Percentiles rank a stretch among this genome's conserved stretches.
phyloP scores from a whole-genome alignment of 2,329 filamentous ascomycete genomes.

The Arthroderma sp. region DNA sequence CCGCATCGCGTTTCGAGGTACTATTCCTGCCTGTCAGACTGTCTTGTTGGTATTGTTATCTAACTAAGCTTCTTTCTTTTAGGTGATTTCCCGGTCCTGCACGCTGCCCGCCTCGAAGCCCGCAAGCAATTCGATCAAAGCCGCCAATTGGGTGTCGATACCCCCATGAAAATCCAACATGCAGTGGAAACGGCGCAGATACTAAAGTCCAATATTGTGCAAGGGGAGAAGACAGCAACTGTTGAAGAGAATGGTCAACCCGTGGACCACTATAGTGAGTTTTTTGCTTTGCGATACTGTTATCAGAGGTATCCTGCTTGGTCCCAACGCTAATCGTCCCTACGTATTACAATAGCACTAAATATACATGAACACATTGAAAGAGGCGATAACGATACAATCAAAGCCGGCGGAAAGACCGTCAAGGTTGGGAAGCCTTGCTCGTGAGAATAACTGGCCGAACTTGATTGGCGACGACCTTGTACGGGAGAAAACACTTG shows the following conservation, averaged over 20 bases:
- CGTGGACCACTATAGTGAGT: slow-evolving; percentile 26
- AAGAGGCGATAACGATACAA: slow-evolving; percentile 80
- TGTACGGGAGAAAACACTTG: too few relatives aligned
- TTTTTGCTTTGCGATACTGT: neutral
- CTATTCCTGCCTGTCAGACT: neutral
- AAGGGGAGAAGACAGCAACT: slow-evolving; percentile 49
- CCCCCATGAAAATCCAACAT: slow-evolving; percentile 55
- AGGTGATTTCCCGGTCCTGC: slow-evolving; percentile 60
- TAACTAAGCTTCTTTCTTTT: neutral
- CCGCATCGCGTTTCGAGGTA: slow-evolving; percentile 62
- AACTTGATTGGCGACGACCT: too few relatives aligned
- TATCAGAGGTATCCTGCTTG: slow-evolving; percentile 5
- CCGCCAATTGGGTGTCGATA: slow-evolving; percentile 45
- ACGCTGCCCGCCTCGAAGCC: slow-evolving; percentile 58
- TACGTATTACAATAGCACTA: slow-evolving; percentile 45
- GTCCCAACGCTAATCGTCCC: neutral
- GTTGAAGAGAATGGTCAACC: slow-evolving; percentile 18
- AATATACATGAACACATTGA: slow-evolving; percentile 86
- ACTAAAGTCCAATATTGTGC: slow-evolving; percentile 72
- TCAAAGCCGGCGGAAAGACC: slow-evolving; percentile 46
- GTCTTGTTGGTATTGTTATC: slow-evolving; percentile 7
- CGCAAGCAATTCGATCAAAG: slow-evolving; percentile 61
- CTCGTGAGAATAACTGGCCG: slow-evolving; percentile 10
- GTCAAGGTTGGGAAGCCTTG: slow-evolving; percentile 32
- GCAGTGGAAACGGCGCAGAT: slow-evolving; percentile 73